A percentile compares a stretch with the other conserved stretches of the same genome.
Evolutionary conservation across 371 early-diverging fungal species (phyloP).

Genomic region (Rhizopus sp.): DNA sequence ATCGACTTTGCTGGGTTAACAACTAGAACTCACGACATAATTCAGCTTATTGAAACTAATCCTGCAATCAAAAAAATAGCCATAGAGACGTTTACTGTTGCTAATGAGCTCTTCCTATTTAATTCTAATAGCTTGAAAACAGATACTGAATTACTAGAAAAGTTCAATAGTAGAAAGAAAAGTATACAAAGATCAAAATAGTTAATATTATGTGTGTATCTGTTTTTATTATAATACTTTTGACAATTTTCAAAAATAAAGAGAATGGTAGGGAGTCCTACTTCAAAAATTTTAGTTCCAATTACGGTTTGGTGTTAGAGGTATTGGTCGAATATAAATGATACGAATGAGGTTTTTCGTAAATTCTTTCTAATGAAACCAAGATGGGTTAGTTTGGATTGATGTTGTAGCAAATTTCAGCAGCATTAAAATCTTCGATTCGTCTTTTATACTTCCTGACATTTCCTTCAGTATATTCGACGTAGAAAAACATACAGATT

Average conservation of each 20-base stretch:
- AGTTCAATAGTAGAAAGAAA: conserved; percentile 10
- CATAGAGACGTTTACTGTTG: conserved; percentile 16
- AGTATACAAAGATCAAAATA: conserved; percentile 11
- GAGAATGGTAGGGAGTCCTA: conserved; percentile 7
- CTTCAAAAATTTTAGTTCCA: conserved; percentile 5
- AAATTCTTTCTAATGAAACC: conserved; percentile 15
- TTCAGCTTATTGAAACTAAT: conserved; percentile 21
- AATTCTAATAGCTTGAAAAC: conserved; percentile 7
- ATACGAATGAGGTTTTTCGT: conserved; percentile 8
- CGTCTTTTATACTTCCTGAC: conserved; percentile 15
- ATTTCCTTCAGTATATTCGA: conserved; percentile 17
- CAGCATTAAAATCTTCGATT: conserved; percentile 17
- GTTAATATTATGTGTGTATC: conserved; percentile 6
- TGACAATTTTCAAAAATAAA: conserved; percentile 8
- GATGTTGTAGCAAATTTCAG: conserved; percentile 20
- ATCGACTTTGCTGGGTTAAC: conserved; percentile 22
- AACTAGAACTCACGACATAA: conserved; percentile 14
- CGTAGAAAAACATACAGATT: conserved; percentile 20
- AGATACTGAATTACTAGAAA: conserved; percentile 13
- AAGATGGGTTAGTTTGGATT: conserved; percentile 17
- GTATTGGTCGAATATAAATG: conserved; percentile 3
- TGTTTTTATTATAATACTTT: conserved; percentile 6
- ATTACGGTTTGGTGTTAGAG: conserved; percentile 5
- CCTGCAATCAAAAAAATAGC: conserved; percentile 20
- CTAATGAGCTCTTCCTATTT: conserved; percentile 13